Evolutionary conservation across 257 asterid species (phyloP).

Genomic region (Prunella vulgaris): DNA sequence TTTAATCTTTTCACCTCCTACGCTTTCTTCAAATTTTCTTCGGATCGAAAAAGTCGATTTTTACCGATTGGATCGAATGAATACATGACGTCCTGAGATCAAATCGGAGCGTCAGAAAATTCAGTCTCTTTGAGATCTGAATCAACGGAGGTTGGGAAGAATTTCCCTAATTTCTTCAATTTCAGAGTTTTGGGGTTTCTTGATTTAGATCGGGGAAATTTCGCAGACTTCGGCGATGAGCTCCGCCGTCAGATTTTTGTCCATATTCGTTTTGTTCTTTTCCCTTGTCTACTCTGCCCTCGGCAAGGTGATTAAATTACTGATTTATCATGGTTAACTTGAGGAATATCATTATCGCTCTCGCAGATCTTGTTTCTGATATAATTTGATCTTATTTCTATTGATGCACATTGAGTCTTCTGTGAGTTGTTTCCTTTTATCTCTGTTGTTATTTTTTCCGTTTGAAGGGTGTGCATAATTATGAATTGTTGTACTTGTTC

Average conservation of each 20-base stretch:
- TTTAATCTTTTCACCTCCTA: constrained; percentile 3
- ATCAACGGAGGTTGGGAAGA: constrained; percentile 10
- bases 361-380: constrained; percentile 19
- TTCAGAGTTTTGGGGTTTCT: not conserved
- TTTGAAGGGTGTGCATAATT: not conserved
- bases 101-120: constrained; percentile 4
- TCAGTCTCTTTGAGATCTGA: constrained; percentile 35
- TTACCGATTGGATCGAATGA: constrained; percentile 18
- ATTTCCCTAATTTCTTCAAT: not conserved
- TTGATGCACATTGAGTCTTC: not conserved
- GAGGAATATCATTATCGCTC: constrained; percentile 5
- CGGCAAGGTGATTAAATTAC: constrained; percentile 45
- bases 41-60: constrained; percentile 10
- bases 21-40: constrained; percentile 3
- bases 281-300: constrained; percentile 34
- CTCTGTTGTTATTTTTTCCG: not conserved
- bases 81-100: constrained; percentile 17
- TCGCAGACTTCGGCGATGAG: constrained; percentile 38
- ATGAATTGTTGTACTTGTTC: constrained; percentile 2
- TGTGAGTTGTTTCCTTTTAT: not conserved
- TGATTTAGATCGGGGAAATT: constrained; percentile 34
- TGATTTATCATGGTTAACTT: constrained; percentile 8
- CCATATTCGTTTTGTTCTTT: constrained; percentile 25
- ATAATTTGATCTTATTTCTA: constrained; percentile 8
- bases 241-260: constrained; percentile 33